Evolutionary conservation across 495 filamentous ascomycete species (phyloP), one percentile per base, ranked within the genome.

Genomic region (Astrothelium subdiscretum): DNA sequence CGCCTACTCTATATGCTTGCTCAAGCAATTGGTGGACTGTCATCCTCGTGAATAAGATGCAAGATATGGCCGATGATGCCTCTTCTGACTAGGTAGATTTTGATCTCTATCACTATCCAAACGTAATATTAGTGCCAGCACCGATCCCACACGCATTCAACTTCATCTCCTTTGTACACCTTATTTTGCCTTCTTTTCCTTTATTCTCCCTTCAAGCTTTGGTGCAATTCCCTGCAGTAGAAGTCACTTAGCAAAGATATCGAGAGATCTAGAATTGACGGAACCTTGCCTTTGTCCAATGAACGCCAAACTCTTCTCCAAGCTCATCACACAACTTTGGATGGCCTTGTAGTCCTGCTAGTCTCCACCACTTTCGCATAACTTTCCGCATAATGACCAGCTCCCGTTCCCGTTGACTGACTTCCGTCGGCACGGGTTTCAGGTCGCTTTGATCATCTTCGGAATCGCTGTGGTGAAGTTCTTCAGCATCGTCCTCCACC

Each of bases 121-220:
- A n/a, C n/a, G n/a, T n/a, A n/a, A n/a, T n/a, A n/a, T n/a, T n/a
- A n/a, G n/a, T n/a, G n/a, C n/a, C n/a, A n/a, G n/a, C n/a, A n/a
- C n/a, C n/a, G n/a, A n/a, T n/a, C n/a, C 35, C 35, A 38, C 15
- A 38, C 35, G 35, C 35, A 38, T 38, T 15, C 15, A 6, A 38
- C 0, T n/a, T n/a, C n/a, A n/a, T n/a, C n/a, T n/a, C n/a, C n/a
- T 38, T 38, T 38, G 6, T 26, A 54, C 5, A n/a, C 8, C 4
- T 27, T 11, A 12, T 54, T 29, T 10, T 27, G n/a, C 24, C 48
- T 54, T 20, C 24, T 54, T 54, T 5, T 68, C 65, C 57, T 69
- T 38, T 48, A 95, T 92, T 20, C 91, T 80, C 29, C 88, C 90
- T 73, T 95, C 91, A 1, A 94, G 61, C 59, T 76, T 80, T 24